Percentiles rank a stretch among this genome's conserved stretches.
phyloP scores from a whole-genome alignment of 2,329 filamentous ascomycete species.

The Neonectria faginata region DNA sequence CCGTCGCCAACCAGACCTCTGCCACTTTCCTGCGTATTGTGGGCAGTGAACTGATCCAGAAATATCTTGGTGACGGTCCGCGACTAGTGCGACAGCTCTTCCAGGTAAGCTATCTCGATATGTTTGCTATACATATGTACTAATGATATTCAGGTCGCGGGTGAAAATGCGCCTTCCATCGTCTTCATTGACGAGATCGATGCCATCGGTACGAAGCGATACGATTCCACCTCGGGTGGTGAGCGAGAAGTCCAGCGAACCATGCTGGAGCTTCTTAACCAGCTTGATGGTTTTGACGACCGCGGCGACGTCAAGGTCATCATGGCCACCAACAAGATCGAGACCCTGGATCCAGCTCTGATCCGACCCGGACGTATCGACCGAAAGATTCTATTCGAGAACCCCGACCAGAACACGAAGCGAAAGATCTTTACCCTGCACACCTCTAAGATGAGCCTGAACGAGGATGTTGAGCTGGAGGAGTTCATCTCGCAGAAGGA shows the following conservation, averaged over 20 bases:
- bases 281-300: constrained; percentile 98
- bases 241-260: constrained; percentile 98
- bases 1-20: constrained; percentile 98
- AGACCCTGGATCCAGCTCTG: constrained; percentile 93
- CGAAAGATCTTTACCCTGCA: constrained; percentile 99
- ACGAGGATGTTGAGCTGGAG: constrained; percentile 96
- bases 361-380: constrained; percentile 98
- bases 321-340: constrained; percentile 99
- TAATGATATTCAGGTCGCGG: constrained; percentile 74
- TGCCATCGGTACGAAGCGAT: constrained; percentile 98
- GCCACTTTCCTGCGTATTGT: constrained; percentile 98
- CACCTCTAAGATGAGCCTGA: constrained; percentile 98
- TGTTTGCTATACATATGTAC: not conserved
- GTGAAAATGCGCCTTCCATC: constrained; percentile 95
- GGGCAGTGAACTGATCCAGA: constrained; percentile 96
- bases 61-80: constrained; percentile 96
- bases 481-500: constrained; percentile 99
- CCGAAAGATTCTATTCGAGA: constrained; percentile 87
- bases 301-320: constrained; percentile 99
- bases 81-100: constrained; percentile 95
- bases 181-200: constrained; percentile 99
- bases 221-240: constrained; percentile 96
- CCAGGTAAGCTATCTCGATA: constrained; percentile 65
- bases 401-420: constrained; percentile 84
- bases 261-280: constrained; percentile 98